These are phyloP conservation scores for Tulasnella sp. DNA, from an alignment of 768 basidiomycete genomes.

Conservation along the genomic window DNA sequence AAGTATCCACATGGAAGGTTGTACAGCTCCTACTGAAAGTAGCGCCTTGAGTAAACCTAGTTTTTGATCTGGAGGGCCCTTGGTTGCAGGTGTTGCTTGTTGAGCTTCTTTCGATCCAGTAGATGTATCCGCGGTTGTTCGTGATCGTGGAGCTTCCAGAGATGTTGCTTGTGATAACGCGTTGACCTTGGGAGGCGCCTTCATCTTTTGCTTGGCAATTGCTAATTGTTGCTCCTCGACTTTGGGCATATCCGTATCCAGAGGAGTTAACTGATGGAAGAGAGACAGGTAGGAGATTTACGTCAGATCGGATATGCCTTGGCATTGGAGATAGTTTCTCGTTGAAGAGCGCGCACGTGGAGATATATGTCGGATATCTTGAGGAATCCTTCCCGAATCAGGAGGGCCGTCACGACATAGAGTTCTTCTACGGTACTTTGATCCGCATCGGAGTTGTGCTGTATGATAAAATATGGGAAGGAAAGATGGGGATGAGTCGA, in stretches of 20 bases:
- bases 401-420: constrained; percentile 68
- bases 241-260: constrained; percentile 61
- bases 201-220: constrained; percentile 47
- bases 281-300: constrained; percentile 2
- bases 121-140: constrained; percentile 29
- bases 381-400: constrained; percentile 84
- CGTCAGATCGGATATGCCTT: constrained; percentile 6
- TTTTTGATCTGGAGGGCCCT: constrained; percentile 53
- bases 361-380: constrained; percentile 78
- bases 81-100: constrained; percentile 24
- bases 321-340: neutral
- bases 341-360: constrained; percentile 50
- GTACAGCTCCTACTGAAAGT: constrained; percentile 74
- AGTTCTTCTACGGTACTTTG: constrained; percentile 59
- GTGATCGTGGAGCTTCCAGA: constrained; percentile 33
- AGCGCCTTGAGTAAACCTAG: constrained; percentile 62
- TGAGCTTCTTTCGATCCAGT: constrained; percentile 27
- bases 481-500: neutral
- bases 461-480: constrained; percentile 17
- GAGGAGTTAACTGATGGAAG: constrained; percentile 46
- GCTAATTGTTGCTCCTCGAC: constrained; percentile 52
- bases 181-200: constrained; percentile 50
- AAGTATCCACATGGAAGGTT: constrained; percentile 64
- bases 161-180: constrained; percentile 79
- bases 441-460: constrained; percentile 41